Base-by-base conservation (phyloP, 192 early-diverging fungal genomes). In the Entomortierella chlamydospora region DNA sequence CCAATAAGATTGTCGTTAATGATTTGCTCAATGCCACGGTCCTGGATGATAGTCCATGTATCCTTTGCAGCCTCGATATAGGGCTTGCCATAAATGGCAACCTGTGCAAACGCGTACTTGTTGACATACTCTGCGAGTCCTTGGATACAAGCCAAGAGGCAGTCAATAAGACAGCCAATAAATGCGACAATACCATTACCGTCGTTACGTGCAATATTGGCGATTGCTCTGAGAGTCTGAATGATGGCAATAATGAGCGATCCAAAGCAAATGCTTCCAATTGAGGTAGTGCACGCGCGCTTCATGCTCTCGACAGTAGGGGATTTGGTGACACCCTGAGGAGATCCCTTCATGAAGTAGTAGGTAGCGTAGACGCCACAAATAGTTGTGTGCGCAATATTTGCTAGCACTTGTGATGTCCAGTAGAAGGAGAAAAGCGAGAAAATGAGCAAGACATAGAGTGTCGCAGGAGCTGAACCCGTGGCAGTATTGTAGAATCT, bases 1-100 rank as follows among this genome's bases (percentile, higher is more conserved):
- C 93, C 93, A 60, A 98, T 94, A 28, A 99, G 81, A 64, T 89
- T 90, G 85, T 99, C 98, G 81, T 99, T 99, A 81, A 94, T 93
- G 50, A 96, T 82, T n/a, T 89, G 88, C 41, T 93, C 92, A 18
- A 94, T 84, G 20, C 92, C 93, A 50, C 91, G 90, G 68, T 91
- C 89, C 78, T 95, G 90, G 53, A 95, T 83, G 49, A 99, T 80
- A 22, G 83, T 83, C 96, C 96, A 99, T 11, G 98, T 98, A 59
- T 94, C 93, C 65, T 83, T 89, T 15, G 90, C 93, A 0, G 93
- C 87, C 9, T 73, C 78, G n/a, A 89, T 78, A 57, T 90, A 93
- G 2, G 86, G 56, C 64, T 93, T 92, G 49, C 95, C 95, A 66
- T 95, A 96, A 58, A 98, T 91, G 52, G 96, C 97, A 18, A 99